Evolutionary conservation across 75 land plant genomes (phyloP).

Genomic region (Selaginella moellendorffii): DNA sequence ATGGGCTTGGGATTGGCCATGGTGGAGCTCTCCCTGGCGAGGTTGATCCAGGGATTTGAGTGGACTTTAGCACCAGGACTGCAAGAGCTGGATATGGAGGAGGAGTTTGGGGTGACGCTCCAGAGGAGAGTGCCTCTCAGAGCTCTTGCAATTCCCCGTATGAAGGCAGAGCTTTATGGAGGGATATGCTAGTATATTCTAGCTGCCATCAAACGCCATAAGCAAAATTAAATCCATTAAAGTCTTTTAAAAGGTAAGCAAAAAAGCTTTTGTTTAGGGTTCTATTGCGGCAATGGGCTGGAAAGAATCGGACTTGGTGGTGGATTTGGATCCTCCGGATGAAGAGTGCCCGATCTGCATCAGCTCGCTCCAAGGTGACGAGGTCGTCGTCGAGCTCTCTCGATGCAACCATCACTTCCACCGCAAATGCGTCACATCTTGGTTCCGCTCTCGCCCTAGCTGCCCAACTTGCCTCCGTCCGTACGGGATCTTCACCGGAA

Average conservation of each 20-base stretch:
- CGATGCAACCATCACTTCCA: slow-evolving; percentile 21
- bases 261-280: too few relatives aligned
- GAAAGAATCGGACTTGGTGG: slow-evolving; percentile 8
- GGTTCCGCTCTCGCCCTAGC: slow-evolving; percentile 21
- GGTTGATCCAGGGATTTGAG: too few relatives aligned
- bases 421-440: slow-evolving; percentile 16
- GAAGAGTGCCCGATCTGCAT: slow-evolving; percentile 23
- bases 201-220: neutral
- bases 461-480: slow-evolving; percentile 18
- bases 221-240: neutral
- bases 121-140: too few relatives aligned
- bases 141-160: too few relatives aligned
- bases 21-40: too few relatives aligned
- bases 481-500: slow-evolving; percentile 23
- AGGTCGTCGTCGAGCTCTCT: slow-evolving; percentile 8
- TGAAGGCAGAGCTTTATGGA: too few relatives aligned
- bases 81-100: too few relatives aligned
- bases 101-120: too few relatives aligned
- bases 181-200: neutral
- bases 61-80: too few relatives aligned
- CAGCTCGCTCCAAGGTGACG: slow-evolving; percentile 12
- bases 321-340: slow-evolving; percentile 11
- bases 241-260: too few relatives aligned
- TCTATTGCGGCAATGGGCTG: neutral
- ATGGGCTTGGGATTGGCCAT: too few relatives aligned